Evolutionary conservation across 495 filamentous ascomycete genomes (phyloP).

Genomic region (Trypethelium eluteriae): DNA sequence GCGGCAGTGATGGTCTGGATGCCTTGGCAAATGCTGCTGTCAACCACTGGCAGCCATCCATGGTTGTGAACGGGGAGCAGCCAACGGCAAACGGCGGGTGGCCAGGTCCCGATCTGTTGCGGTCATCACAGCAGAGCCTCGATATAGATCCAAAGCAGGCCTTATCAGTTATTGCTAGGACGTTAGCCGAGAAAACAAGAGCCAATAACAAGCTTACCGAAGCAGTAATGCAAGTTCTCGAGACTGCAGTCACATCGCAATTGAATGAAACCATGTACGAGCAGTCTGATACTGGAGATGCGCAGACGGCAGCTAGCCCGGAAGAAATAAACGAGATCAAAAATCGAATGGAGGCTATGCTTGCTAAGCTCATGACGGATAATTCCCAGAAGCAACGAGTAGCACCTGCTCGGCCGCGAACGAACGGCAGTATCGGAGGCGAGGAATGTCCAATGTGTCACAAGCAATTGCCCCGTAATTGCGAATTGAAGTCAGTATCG

Average conservation of each 20-base stretch:
- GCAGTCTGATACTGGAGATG: background rate
- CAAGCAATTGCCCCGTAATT: constrained; percentile 22
- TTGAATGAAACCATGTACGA: background rate
- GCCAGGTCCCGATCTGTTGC: background rate
- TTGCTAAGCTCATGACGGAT: background rate
- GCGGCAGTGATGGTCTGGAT: background rate
- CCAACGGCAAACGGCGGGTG: background rate
- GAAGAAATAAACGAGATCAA: background rate
- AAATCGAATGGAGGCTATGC: background rate
- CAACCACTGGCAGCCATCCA: constrained; percentile 2
- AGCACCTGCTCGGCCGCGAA: background rate
- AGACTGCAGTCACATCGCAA: background rate
- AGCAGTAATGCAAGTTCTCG: background rate
- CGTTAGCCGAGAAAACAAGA: background rate
- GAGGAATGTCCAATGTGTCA: constrained; percentile 12
- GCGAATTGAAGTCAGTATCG: constrained; percentile 55
- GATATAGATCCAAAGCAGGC: background rate
- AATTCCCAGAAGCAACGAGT: background rate
- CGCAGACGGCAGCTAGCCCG: background rate
- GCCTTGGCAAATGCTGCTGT: background rate
- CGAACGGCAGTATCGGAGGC: background rate
- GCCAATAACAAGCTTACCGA: background rate
- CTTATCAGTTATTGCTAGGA: background rate
- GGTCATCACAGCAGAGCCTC: background rate
- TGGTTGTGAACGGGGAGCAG: background rate